Percentiles rank a stretch among this genome's conserved stretches.
Conservation (phyloP, 257 asterid species). For the Sherardia arvensis region DNA sequence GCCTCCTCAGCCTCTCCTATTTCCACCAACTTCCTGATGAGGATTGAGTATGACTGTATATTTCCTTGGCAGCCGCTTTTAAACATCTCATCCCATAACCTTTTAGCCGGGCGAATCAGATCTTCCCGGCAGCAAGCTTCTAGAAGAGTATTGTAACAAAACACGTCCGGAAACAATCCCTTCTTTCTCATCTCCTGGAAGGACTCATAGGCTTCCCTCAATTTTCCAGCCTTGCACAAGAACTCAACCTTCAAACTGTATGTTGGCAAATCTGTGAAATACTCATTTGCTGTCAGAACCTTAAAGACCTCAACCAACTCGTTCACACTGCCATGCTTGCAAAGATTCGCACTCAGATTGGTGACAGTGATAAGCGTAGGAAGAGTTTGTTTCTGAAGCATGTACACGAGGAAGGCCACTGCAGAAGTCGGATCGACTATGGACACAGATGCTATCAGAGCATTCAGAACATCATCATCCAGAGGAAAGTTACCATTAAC, state of each 20-base stretch:
- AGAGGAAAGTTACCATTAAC: constrained; percentile 67
- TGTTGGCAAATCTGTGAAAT: constrained; percentile 40
- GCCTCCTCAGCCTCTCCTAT: constrained; percentile 65
- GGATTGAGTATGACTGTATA: constrained; percentile 45
- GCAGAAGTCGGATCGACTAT: constrained; percentile 44
- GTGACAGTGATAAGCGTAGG: constrained; percentile 55
- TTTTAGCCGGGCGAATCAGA: constrained; percentile 73
- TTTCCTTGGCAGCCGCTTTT: constrained; percentile 65
- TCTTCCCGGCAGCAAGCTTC: constrained; percentile 84
- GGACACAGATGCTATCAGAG: constrained; percentile 67
- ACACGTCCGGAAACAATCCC: constrained; percentile 48
- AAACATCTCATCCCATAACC: constrained; percentile 96
- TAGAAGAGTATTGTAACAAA: constrained; percentile 62
- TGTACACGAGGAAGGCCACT: constrained; percentile 53
- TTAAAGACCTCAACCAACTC: constrained; percentile 52
- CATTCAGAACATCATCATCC: constrained; percentile 67
- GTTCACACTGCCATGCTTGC: constrained; percentile 45
- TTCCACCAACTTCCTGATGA: constrained; percentile 45
- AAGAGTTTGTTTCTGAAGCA: constrained; percentile 42
- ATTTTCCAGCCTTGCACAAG: constrained; percentile 61
- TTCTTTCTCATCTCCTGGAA: constrained; percentile 80
- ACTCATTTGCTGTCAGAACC: constrained; percentile 39
- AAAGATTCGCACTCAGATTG: constrained; percentile 56
- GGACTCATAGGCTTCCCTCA: constrained; percentile 57
- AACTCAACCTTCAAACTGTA: constrained; percentile 60